Conservation (phyloP, 306 rosid genomes). For the Dalbergia cochinchinensis region DNA sequence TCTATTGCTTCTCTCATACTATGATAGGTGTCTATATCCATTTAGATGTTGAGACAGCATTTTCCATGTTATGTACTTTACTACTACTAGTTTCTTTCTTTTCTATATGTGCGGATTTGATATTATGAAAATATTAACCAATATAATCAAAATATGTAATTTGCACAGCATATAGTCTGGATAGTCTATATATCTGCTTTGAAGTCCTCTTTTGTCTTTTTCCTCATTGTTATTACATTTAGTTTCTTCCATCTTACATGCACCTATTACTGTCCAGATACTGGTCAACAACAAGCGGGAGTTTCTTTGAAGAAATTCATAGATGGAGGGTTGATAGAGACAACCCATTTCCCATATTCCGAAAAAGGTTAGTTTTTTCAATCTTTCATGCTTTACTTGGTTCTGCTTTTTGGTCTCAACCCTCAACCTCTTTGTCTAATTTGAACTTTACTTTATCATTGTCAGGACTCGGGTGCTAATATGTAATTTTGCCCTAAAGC, state of each 20-base stretch:
- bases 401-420: constrained; percentile 63
- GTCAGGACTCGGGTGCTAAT: constrained; percentile 59
- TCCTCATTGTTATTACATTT: not conserved
- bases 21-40: no score
- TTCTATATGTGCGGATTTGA: constrained; percentile 28
- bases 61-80: not conserved
- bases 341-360: constrained; percentile 83
- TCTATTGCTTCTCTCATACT: no score
- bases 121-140: constrained; percentile 35
- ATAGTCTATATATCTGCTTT: constrained; percentile 41
- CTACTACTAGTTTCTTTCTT: constrained; percentile 39
- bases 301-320: constrained; percentile 56
- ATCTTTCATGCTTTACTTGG: constrained; percentile 58
- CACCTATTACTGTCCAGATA: constrained; percentile 50
- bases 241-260: constrained; percentile 32
- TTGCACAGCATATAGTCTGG: constrained; percentile 40
- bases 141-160: constrained; percentile 46
- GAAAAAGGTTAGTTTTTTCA: constrained; percentile 73
- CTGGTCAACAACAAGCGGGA: constrained; percentile 66
- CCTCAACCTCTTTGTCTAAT: constrained; percentile 59
- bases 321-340: constrained; percentile 63
- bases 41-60: no score
- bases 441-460: constrained; percentile 52
- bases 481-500: constrained; percentile 50
- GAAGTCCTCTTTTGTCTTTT: constrained; percentile 32